Percentiles rank a stretch among this genome's conserved stretches.
Evolutionary conservation across 108 stramenopile species (phyloP).

Genomic region (Cyclostephanos tholiformis): DNA sequence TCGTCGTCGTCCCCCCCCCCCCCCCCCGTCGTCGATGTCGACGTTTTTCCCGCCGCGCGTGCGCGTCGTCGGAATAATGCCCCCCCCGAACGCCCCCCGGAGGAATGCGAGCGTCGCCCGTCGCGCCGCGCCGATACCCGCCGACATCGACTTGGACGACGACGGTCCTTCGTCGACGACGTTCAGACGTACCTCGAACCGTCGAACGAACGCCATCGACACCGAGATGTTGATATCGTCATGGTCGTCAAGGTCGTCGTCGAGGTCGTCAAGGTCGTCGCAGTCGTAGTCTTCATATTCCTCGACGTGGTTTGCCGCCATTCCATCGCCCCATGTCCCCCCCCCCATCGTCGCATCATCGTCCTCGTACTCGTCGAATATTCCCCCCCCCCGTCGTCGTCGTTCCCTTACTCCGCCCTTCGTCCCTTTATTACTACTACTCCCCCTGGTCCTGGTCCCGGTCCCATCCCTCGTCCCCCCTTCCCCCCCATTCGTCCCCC

Average conservation of each 20-base stretch:
- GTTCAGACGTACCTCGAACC: constrained; percentile 26
- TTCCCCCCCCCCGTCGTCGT: background rate
- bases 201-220: constrained; percentile 15
- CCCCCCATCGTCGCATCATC: too few species aligned
- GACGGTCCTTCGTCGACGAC: constrained; percentile 18
- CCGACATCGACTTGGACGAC: too few species aligned
- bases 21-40: constrained; percentile 5
- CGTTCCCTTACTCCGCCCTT: background rate
- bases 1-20: too few species aligned
- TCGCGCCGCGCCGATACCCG: constrained; percentile 5
- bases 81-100: constrained; percentile 23
- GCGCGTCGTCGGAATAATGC: background rate
- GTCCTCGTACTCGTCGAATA: too few species aligned
- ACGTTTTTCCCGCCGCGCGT: background rate
- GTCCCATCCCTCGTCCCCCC: constrained; percentile 45
- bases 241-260: too few species aligned
- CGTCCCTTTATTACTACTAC: background rate
- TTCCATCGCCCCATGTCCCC: too few species aligned
- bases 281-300: too few species aligned
- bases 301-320: too few species aligned
- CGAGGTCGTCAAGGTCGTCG: too few species aligned
- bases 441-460: background rate
- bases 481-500: background rate
- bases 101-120: constrained; percentile 30
- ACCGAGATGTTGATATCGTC: constrained; percentile 19